phyloP scores from a whole-genome alignment of 176 grass and related monocot genomes.

The Poa pratensis region DNA sequence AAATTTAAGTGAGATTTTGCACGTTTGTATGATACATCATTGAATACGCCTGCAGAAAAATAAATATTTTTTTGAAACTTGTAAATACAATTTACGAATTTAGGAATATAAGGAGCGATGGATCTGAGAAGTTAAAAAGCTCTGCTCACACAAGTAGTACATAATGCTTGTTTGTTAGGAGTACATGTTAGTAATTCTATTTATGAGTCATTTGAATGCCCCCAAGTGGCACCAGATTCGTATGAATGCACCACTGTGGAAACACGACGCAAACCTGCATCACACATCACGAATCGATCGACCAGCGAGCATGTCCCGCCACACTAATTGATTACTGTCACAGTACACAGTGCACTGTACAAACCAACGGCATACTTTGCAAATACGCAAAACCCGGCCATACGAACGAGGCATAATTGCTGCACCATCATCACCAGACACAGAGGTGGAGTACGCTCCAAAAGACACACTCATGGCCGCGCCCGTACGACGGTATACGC shows the following conservation, averaged over 20 bases:
- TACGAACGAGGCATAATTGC: neutral
- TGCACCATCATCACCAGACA: neutral
- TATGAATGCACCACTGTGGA: neutral
- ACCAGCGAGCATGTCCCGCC: neutral
- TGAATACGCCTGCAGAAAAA: too few species aligned
- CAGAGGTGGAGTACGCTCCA: neutral
- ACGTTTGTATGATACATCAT: too few species aligned
- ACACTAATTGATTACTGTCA: conserved; percentile 11
- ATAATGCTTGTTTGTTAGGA: too few species aligned
- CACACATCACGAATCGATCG: neutral
- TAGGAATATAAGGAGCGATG: too few species aligned
- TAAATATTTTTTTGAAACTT: too few species aligned
- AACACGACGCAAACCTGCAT: conserved; percentile 5
- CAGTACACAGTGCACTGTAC: neutral
- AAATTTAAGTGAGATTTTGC: too few species aligned
- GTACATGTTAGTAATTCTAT: too few species aligned
- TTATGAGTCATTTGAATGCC: neutral
- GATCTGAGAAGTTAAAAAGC: too few species aligned
- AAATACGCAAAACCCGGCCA: conserved; percentile 41
- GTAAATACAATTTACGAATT: too few species aligned
- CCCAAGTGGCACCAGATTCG: neutral
- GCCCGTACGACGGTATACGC: conserved; percentile 30
- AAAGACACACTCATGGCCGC: conserved; percentile 47
- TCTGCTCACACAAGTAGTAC: too few species aligned
- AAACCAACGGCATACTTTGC: neutral